Percentiles rank a stretch among this genome's conserved stretches.
These are phyloP conservation scores for Ceratocystis papillata DNA, from an alignment of 2,329 filamentous ascomycete species.

Conservation along the genomic window DNA sequence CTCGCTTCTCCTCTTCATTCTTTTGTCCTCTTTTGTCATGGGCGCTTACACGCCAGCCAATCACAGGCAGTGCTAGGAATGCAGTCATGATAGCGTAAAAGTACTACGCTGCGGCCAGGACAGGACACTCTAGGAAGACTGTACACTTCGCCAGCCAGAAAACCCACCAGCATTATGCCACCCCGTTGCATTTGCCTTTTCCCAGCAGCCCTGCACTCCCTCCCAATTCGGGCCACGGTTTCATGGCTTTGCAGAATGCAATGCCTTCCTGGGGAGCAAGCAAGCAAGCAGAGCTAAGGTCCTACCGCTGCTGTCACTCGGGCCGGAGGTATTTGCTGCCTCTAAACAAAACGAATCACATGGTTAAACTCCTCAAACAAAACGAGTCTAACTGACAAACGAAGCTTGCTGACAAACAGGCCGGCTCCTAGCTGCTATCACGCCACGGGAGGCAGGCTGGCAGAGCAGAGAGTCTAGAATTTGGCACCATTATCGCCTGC, in stretches of 20 bases:
- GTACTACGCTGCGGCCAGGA: too few species aligned
- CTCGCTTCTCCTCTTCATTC: background rate
- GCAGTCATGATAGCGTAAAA: background rate
- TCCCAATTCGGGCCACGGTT: too few species aligned
- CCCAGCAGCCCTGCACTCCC: too few species aligned
- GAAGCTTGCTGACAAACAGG: background rate
- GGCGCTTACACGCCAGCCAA: slow-evolving; percentile 24
- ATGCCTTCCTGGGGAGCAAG: background rate
- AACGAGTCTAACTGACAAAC: too few species aligned
- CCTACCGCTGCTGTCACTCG: too few species aligned
- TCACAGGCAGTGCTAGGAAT: background rate
- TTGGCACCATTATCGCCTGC: background rate
- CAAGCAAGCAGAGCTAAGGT: too few species aligned
- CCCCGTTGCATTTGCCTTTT: too few species aligned
- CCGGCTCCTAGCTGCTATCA: background rate
- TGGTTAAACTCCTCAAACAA: background rate
- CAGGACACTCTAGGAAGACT: too few species aligned
- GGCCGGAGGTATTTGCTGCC: too few species aligned
- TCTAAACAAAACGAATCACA: background rate
- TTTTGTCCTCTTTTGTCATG: slow-evolving; percentile 8
- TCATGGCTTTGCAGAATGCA: background rate
- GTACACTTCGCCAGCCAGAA: too few species aligned
- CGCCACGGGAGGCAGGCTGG: background rate
- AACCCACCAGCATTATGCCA: too few species aligned
- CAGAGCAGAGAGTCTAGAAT: background rate